Percentiles rank a stretch among this genome's conserved stretches.
These are phyloP conservation scores for Colletotrichum cordylinicola DNA, from an alignment of 2,329 filamentous ascomycete species.

Conservation along the genomic window DNA sequence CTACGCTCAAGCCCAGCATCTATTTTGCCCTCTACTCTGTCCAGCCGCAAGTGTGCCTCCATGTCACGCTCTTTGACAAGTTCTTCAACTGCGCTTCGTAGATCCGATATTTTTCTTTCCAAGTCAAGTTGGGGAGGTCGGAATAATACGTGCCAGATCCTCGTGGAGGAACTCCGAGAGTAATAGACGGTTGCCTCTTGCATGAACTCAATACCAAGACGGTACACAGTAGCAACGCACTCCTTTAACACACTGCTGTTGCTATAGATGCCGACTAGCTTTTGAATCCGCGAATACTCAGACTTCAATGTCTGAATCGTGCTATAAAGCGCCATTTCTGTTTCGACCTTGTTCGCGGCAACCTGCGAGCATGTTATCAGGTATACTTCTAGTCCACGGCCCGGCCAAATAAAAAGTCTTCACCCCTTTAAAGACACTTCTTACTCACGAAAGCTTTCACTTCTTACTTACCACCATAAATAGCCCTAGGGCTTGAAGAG, in stretches of 20 bases:
- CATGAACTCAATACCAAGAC: neutral
- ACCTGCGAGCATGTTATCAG: neutral
- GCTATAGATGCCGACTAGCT: neutral
- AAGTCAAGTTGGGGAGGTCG: neutral
- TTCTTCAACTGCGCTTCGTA: neutral
- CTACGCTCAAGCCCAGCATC: neutral
- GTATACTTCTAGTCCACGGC: rapidly evolving
- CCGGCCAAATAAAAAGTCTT: neutral
- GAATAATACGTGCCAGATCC: neutral
- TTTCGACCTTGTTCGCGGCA: neutral
- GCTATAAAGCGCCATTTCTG: neutral
- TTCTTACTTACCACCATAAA: neutral
- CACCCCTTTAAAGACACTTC: neutral
- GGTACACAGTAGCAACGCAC: neutral
- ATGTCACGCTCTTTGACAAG: neutral
- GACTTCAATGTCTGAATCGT: neutral
- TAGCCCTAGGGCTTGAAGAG: neutral
- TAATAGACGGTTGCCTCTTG: neutral
- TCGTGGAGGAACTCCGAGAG: neutral
- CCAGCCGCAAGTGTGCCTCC: neutral
- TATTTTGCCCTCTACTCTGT: neutral
- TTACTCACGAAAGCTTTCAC: neutral
- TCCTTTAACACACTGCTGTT: neutral
- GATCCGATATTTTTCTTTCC: neutral
- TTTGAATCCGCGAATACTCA: neutral